Base-by-base conservation (phyloP, 306 rosid species). In the Canavalia ensiformis region DNA sequence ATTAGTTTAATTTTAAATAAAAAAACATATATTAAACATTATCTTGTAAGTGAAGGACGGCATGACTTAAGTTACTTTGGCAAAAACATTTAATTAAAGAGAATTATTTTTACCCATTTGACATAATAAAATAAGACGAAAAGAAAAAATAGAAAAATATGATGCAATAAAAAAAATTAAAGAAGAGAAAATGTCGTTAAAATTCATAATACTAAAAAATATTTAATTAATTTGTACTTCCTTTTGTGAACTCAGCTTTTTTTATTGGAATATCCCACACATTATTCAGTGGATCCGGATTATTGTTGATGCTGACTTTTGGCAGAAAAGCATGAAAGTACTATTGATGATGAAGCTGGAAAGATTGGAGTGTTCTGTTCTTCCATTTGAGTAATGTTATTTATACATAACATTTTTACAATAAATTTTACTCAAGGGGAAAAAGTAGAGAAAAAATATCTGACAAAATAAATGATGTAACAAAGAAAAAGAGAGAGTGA, bases 281-380 rank as follows among this genome's bases (percentile, higher is more conserved):
- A 56, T 9, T 54, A 37, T 78, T 76, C 2, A 42, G 83, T 84
- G 90, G 87, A 87, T n/a, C 87, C 68, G 2, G 72, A 49, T 63
- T 13, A 58, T 34, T 55, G 68, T 60, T 49, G 83, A 52, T 83
- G 83, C 71, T 80, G 87, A 76, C 84, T 35, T 84, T 67, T 79
- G 74, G 34, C 37, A 66, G 54, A 49, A 71, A 79, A 77, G 47
- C 68, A 52, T 52, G 55, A 30, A 78, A 18, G 67, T 39, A 62
- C 29, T 35, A 49, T 34, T 81, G 68, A 74, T 72, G 54, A 68
- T 76, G 75, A 87, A 82, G 84, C 65, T 69, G 57, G 77, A 85
- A 82, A 73, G 76, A 72, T 46, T 50, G 68, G 86, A 72, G 37
- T 75, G 8, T 72, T 79, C 72, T 71, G 75, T 41, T 77, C 54